These are phyloP conservation scores for Hyaloscypha variabilis DNA, from an alignment of 495 filamentous ascomycete genomes.

Conservation along the genomic window DNA sequence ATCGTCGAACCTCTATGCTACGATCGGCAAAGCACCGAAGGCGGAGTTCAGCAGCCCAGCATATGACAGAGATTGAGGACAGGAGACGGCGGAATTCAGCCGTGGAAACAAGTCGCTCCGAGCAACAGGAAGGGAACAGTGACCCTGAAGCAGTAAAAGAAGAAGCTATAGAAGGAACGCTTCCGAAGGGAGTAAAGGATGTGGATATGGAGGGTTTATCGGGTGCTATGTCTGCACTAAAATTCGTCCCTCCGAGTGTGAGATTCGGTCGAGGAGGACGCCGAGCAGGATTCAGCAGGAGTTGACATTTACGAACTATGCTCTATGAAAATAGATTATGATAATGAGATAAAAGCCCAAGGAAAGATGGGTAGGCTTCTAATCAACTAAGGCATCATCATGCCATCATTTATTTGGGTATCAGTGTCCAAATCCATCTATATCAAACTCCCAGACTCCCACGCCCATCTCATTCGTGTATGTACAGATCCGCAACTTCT, in stretches of 20 bases:
- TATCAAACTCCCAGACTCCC: conserved; percentile 25
- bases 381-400: neutral
- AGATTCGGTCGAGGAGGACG: conserved; percentile 62
- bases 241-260: conserved; percentile 79
- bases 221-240: conserved; percentile 80
- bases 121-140: conserved; percentile 27
- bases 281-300: conserved; percentile 37
- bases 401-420: conserved; percentile 29
- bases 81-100: conserved; percentile 54
- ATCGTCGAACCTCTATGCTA: conserved; percentile 78
- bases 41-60: conserved; percentile 30
- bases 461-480: neutral
- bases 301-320: conserved; percentile 29
- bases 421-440: conserved; percentile 21
- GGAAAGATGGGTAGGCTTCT: neutral
- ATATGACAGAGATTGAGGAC: conserved; percentile 38
- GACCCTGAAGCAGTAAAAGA: conserved; percentile 6
- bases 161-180: neutral
- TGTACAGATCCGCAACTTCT: neutral
- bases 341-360: neutral
- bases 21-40: conserved; percentile 38
- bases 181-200: conserved; percentile 31
- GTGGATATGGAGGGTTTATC: conserved; percentile 71
- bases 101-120: conserved; percentile 26
- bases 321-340: conserved; percentile 6